Percentiles rank a stretch among this genome's conserved stretches.
phyloP scores from a whole-genome alignment of 2,329 filamentous ascomycete genomes.

The Sclerotinia spermophila region DNA sequence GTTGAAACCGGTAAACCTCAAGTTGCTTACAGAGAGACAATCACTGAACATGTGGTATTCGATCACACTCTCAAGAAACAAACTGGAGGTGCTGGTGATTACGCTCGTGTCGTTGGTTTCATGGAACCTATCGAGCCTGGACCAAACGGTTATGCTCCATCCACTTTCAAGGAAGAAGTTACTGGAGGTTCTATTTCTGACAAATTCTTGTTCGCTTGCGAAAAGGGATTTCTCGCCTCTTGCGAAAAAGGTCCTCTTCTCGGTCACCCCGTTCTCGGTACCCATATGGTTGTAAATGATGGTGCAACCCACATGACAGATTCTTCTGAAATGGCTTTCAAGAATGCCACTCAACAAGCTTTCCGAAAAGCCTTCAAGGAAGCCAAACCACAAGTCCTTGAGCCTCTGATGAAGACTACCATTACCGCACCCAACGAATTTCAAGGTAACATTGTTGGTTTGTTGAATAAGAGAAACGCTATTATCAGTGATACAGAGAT shows the following conservation, averaged over 20 bases:
- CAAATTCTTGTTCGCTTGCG: constrained; percentile 91
- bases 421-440: constrained; percentile 96
- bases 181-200: constrained; percentile 88
- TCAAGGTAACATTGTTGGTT: constrained; percentile 89
- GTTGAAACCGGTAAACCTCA: constrained; percentile 94
- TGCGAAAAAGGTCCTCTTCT: constrained; percentile 86
- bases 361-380: constrained; percentile 91
- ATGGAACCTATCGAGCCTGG: constrained; percentile 71
- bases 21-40: constrained; percentile 94
- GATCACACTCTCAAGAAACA: constrained; percentile 95
- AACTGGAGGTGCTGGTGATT: constrained; percentile 92
- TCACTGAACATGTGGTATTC: constrained; percentile 75
- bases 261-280: constrained; percentile 87
- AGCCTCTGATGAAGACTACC: constrained; percentile 97
- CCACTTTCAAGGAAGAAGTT: constrained; percentile 78
- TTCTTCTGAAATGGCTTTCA: constrained; percentile 96
- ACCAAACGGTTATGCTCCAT: constrained; percentile 59
- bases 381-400: constrained; percentile 78
- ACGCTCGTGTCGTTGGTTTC: constrained; percentile 84
- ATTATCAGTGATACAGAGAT: constrained; percentile 95
- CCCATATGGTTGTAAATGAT: constrained; percentile 89
- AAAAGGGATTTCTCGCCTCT: constrained; percentile 84
- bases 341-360: constrained; percentile 87
- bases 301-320: constrained; percentile 97
- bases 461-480: constrained; percentile 95